These are phyloP conservation scores for Sonneratia alba DNA, from an alignment of 345 rosid species.

Conservation along the genomic window DNA sequence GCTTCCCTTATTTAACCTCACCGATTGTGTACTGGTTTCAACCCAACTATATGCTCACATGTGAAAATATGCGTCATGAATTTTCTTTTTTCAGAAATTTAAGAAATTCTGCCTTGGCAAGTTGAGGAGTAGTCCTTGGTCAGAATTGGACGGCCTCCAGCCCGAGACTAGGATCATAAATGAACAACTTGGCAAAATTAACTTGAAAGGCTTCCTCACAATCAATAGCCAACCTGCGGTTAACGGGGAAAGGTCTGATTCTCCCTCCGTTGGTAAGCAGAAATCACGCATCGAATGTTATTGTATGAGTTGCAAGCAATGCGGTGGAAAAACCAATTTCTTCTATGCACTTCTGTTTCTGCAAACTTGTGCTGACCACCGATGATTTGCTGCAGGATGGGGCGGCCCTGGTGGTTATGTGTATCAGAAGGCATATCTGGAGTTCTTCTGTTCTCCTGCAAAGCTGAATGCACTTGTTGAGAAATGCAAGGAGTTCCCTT, in stretches of 20 bases:
- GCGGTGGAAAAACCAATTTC: neutral
- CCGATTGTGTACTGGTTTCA: neutral
- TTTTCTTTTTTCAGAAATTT: conserved; percentile 50
- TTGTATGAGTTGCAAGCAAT: neutral
- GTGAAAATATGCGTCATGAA: neutral
- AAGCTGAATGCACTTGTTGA: conserved; percentile 53
- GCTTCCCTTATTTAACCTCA: conserved; percentile 1
- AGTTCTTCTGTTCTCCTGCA: conserved; percentile 82
- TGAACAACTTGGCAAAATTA: conserved; percentile 74
- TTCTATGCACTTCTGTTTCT: neutral
- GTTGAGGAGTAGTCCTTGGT: conserved; percentile 86
- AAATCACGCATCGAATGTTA: neutral
- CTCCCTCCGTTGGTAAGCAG: conserved; percentile 65
- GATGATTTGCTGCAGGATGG: conserved; percentile 50
- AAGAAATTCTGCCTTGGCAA: conserved; percentile 69
- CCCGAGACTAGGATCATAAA: conserved; percentile 90
- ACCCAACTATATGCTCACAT: neutral
- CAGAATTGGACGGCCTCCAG: conserved; percentile 86
- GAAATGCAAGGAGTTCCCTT: conserved; percentile 54
- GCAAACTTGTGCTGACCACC: neutral
- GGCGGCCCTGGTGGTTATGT: conserved; percentile 94
- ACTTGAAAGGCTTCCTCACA: conserved; percentile 78
- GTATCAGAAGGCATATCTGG: conserved; percentile 91
- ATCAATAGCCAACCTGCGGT: conserved; percentile 97
- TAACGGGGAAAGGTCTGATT: conserved; percentile 75